Percentiles rank a stretch among this genome's conserved stretches.
Conservation (phyloP, 441 rosid genomes). For the Gossypium gossypioides region DNA sequence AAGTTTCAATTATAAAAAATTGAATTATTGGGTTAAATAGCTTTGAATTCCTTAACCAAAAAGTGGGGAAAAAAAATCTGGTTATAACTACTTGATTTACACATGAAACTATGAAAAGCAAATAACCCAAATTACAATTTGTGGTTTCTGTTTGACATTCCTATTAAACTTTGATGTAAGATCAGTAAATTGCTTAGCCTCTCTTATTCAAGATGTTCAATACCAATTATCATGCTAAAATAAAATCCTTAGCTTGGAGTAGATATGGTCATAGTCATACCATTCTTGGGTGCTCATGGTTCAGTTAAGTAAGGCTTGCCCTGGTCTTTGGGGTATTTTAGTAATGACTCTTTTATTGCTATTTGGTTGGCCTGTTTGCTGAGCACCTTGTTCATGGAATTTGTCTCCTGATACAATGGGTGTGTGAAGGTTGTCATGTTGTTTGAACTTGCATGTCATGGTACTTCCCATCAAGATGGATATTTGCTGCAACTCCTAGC, state of each 20-base stretch:
- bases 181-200: neutral
- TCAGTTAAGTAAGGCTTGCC: neutral
- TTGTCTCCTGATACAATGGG: neutral
- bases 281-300: neutral
- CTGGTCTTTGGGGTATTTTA: neutral
- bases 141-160: neutral
- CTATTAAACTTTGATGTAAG: neutral
- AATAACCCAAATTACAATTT: neutral
- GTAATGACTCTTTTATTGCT: neutral
- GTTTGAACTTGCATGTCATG: neutral
- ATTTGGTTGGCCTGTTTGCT: neutral
- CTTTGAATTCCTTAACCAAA: neutral
- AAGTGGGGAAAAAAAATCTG: neutral
- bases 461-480: neutral
- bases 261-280: neutral
- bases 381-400: slow-evolving; percentile 1
- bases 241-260: neutral
- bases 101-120: neutral
- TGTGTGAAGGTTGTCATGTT: neutral
- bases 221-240: neutral
- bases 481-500: neutral
- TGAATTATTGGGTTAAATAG: neutral
- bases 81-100: neutral
- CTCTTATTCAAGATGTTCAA: neutral
- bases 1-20: neutral